phyloP scores from a whole-genome alignment of 169 alveolate species.

The Plasmodium vinckei region DNA sequence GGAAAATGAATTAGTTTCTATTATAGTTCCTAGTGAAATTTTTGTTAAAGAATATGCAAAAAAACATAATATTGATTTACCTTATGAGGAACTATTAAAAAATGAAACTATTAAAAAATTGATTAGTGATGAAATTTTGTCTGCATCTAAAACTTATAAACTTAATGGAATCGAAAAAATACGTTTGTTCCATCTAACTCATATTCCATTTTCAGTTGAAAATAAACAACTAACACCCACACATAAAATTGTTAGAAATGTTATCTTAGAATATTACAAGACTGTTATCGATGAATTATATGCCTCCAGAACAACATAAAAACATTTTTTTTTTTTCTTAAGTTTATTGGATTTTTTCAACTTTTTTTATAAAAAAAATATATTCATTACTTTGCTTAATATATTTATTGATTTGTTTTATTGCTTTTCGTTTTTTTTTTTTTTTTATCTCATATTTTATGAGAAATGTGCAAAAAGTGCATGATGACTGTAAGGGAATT shows the following conservation, averaged over 20 bases:
- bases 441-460: neutral
- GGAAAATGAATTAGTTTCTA: slow-evolving; percentile 74
- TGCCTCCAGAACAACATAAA: slow-evolving; percentile 29
- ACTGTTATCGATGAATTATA: slow-evolving; percentile 81
- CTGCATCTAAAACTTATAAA: slow-evolving; percentile 76
- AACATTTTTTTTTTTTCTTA: neutral
- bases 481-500: too few relatives aligned
- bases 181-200: slow-evolving; percentile 85
- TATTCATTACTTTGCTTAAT: neutral
- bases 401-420: neutral
- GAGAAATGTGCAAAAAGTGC: neutral
- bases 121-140: slow-evolving; percentile 61
- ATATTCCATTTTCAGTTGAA: slow-evolving; percentile 90
- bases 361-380: too few relatives aligned
- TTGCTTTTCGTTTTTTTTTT: neutral
- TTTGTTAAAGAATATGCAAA: slow-evolving; percentile 44
- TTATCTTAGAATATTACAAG: slow-evolving; percentile 78
- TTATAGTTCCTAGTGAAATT: slow-evolving; percentile 74
- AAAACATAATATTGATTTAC: slow-evolving; percentile 74
- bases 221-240: slow-evolving; percentile 94
- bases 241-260: slow-evolving; percentile 91
- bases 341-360: too few relatives aligned
- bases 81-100: slow-evolving; percentile 78
- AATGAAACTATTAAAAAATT: slow-evolving; percentile 63
- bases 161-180: slow-evolving; percentile 87